Base-by-base conservation (phyloP, 352 stramenopile genomes). In the Blastocystis sp. region DNA sequence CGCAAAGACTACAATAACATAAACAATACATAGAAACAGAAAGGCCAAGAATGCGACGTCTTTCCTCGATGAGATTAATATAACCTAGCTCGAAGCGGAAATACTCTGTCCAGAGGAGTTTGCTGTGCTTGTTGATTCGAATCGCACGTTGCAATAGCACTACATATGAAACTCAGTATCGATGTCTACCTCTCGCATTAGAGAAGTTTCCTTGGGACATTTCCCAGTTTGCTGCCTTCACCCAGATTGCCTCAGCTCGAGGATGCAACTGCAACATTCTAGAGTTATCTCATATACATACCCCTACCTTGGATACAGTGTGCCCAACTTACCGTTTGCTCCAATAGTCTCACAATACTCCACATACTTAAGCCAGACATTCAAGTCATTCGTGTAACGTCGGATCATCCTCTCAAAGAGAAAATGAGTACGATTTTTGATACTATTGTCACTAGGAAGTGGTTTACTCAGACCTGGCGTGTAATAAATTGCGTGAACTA, bases 201-300 rank as follows among this genome's bases (percentile, higher is more conserved):
- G 55, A 39, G 47, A 68, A 89, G 30, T 76, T 59, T 24, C 78
- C 78, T n/a, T 53, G 78, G 18, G 26, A 24, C 50, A 64, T 62
- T 56, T 89, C 78, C 63, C 66, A 79, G 30, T 54, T 79, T 9
- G 78, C 45, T 39, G 63, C 63, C 5, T 65, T 69, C 13, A 89
- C 50, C 78, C 78, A 89, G 26, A 89, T 55, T 34, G 11, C 64
- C 26, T 79, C 78, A 3, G 63, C 78, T 26, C 63, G 78, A 56
- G 78, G 78, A 76, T 79, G 66, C 3, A 89, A 55, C 55, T 89
- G 78, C 20, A 89, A 62, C 39, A 79, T 79, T 89, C 78, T 89
- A 69, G 2, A 43, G 26, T 16, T 18, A 55, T 53, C 34, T 39
- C 7, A 34, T 4, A 20, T 6, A 3, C 2, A 9, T 6, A 37